Evolutionary conservation across 1,284 basidiomycete genomes (phyloP).

Genomic region (Fomitopsis palustris): DNA sequence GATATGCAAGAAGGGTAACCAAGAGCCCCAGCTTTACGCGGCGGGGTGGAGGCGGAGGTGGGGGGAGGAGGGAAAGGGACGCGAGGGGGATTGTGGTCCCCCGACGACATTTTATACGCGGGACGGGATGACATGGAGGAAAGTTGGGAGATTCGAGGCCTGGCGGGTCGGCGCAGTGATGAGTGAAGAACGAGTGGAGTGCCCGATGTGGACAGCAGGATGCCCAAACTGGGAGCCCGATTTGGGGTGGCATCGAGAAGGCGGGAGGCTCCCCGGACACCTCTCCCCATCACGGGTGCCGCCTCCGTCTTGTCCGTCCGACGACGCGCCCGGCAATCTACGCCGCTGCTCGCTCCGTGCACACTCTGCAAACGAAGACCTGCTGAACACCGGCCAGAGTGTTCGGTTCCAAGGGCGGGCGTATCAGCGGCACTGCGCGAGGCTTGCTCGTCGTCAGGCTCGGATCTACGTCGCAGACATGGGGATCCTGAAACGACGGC

Average conservation of each 20-base stretch:
- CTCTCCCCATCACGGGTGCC: neutral
- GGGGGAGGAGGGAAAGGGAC: conserved; percentile 13
- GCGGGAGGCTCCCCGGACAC: neutral
- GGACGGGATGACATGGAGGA: neutral
- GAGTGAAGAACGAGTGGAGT: neutral
- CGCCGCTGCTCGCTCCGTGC: neutral
- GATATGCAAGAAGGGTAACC: conserved; percentile 5
- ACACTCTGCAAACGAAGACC: no score
- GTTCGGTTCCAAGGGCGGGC: neutral
- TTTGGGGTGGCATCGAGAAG: neutral
- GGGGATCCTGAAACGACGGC: neutral
- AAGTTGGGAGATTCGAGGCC: neutral
- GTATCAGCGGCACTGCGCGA: neutral
- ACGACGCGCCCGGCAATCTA: neutral
- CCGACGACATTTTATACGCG: conserved; percentile 9
- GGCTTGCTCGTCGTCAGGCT: neutral
- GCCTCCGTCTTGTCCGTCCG: neutral
- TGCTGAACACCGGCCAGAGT: neutral
- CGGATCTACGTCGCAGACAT: neutral
- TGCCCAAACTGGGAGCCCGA: neutral
- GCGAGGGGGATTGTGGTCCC: conserved; percentile 7
- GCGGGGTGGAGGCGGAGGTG: conserved; percentile 11
- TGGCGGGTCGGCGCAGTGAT: neutral
- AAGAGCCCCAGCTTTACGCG: conserved; percentile 18
- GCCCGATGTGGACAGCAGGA: neutral